phyloP scores from a whole-genome alignment of 192 early-diverging fungal species.

The Cetraspora pellucida region DNA sequence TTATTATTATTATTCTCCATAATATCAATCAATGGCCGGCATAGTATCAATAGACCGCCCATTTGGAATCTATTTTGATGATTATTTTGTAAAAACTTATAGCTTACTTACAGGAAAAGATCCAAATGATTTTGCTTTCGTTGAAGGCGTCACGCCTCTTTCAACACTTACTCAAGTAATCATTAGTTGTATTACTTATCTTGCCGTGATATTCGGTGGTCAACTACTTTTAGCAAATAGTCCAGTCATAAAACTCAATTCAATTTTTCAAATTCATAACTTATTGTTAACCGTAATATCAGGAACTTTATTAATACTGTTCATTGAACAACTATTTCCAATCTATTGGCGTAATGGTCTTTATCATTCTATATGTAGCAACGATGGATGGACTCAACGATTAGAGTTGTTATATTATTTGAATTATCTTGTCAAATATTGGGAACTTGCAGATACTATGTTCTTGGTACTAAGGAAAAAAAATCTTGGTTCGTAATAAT shows the following conservation, averaged over 20 bases:
- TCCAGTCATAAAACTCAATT: conserved; percentile 69
- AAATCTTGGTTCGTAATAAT: conserved; percentile 59
- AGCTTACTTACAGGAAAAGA: conserved; percentile 46
- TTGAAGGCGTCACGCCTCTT: conserved; percentile 52
- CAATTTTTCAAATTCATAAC: conserved; percentile 81
- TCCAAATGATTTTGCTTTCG: conserved; percentile 51
- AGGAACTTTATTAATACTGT: conserved; percentile 65
- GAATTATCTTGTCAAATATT: conserved; percentile 92
- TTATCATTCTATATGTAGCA: conserved; percentile 70
- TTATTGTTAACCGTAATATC: conserved; percentile 73
- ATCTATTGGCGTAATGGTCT: conserved; percentile 70
- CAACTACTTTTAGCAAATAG: conserved; percentile 68
- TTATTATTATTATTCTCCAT: too few relatives aligned
- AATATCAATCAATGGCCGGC: too few relatives aligned
- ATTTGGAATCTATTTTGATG: conserved; percentile 58
- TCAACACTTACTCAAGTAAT: conserved; percentile 51
- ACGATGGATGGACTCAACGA: conserved; percentile 72
- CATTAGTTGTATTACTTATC: conserved; percentile 62
- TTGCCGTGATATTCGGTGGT: conserved; percentile 79
- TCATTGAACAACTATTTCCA: conserved; percentile 77
- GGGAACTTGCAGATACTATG: conserved; percentile 86
- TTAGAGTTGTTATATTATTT: conserved; percentile 86
- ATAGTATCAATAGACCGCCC: conserved; percentile 47
- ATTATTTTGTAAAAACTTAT: conserved; percentile 53
- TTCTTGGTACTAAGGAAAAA: conserved; percentile 87